These are phyloP conservation scores for Logfia minima DNA, from an alignment of 129 eudicot species.

Conservation along the genomic window DNA sequence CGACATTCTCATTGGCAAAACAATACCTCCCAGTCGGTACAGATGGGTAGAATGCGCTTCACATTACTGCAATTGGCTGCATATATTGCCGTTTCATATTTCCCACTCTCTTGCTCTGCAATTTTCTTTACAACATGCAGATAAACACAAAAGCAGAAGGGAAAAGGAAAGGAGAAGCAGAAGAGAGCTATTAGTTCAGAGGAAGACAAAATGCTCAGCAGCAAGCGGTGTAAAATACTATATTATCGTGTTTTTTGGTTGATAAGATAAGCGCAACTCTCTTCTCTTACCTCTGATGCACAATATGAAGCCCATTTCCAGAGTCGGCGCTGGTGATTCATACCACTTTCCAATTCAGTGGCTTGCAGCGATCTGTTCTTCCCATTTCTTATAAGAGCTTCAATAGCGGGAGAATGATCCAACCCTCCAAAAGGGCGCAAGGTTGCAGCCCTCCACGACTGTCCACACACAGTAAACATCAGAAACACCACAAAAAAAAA, in stretches of 20 bases:
- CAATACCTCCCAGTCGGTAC: constrained; percentile 96
- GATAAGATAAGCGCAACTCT: background rate
- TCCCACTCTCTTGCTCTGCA: constrained; percentile 93
- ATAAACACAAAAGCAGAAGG: constrained; percentile 1
- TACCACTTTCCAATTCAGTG: constrained; percentile 87
- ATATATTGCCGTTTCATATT: constrained; percentile 82
- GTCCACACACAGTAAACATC: constrained; percentile 23
- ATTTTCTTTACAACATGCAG: constrained; percentile 54
- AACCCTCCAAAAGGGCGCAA: constrained; percentile 75
- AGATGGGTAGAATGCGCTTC: constrained; percentile 78
- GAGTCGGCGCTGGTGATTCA: constrained; percentile 77
- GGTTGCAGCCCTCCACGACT: constrained; percentile 98
- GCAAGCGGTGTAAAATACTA: background rate
- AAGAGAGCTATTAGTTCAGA: background rate
- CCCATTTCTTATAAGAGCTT: constrained; percentile 77
- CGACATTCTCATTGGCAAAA: constrained; percentile 7
- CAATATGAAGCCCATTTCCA: constrained; percentile 98
- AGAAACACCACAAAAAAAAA: background rate
- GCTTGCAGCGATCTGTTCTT: constrained; percentile 85
- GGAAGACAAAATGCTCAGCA: background rate
- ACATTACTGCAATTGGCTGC: constrained; percentile 88
- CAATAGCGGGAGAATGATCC: constrained; percentile 62
- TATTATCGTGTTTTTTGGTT: background rate
- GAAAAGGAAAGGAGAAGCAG: background rate
- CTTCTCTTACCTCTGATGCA: constrained; percentile 84